Base-by-base conservation (phyloP, 495 filamentous ascomycete genomes). In the Neurospora sp. region DNA sequence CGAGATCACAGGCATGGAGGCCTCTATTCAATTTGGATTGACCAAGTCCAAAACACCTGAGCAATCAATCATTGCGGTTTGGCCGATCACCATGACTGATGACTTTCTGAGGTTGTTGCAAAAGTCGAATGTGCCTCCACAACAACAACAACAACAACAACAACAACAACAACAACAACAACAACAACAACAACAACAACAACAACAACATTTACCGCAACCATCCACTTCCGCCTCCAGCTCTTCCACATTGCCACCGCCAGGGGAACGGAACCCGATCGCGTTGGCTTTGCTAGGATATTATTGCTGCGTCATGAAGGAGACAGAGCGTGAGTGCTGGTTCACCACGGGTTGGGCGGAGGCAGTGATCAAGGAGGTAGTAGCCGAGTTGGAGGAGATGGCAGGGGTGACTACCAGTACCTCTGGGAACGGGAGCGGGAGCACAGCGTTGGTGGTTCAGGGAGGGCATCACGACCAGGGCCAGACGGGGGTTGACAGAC, bases 221-320 rank as follows among this genome's bases (percentile, higher is more conserved):
- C 14, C 48, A 27, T 59, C 48, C 48, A 59, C 10, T 14, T 27
- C 48, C 9, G 48, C 48, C 20, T 14, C 10, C 48, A 14, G 10
- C 10, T 59, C 10, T 53, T 22, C 45, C 48, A 6, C 22, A 22
- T 22, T 10, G 4, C 20, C 48, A 14, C 48, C 48, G 48, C 48
- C 20, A 59, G 20, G 77, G 8, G 68, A 75, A 40, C 42, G 75
- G 31, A 73, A 78, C 53, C 77, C 71, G 31, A 59, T 70, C 0
- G 79, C 79, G 3, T 16, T 80, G 45, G 79, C 73, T 8, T 39
- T 81, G 40, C 16, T 81, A 16, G 53, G 70, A 4, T 79, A 77
- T 40, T 80, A 78, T 48, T 80, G 78, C 40, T 76, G 76, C 31
- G 69, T 80, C 7, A 68, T 81, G 41, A 73, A 77, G 35, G 72